Evolutionary conservation across 208 protist species (phyloP).

Genomic region (Vickermania spadyakhi): DNA sequence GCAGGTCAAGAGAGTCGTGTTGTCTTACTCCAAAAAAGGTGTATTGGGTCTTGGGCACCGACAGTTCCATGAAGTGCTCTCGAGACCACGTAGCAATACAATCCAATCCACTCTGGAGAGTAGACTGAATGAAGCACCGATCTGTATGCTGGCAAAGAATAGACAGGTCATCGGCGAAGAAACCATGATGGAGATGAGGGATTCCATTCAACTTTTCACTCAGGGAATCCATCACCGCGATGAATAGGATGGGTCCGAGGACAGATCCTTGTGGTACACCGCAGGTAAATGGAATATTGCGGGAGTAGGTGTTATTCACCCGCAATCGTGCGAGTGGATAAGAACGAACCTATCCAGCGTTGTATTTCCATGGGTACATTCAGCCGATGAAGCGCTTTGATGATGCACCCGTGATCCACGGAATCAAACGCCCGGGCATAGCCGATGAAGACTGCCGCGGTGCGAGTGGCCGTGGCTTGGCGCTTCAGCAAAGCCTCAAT

Average conservation of each 20-base stretch:
- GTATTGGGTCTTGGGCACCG: not conserved
- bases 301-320: conserved; percentile 6
- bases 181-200: too few relatives aligned
- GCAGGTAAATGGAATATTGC: conserved; percentile 1
- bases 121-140: too few relatives aligned
- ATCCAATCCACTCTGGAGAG: too few relatives aligned
- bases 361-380: conserved; percentile 2
- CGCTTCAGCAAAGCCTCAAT: too few relatives aligned
- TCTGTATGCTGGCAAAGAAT: too few relatives aligned
- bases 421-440: conserved; percentile 25
- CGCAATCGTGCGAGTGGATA: conserved; percentile 4
- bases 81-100: not conserved
- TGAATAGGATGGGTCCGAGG: too few relatives aligned
- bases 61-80: not conserved
- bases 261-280: too few relatives aligned
- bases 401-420: too few relatives aligned
- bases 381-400: conserved; percentile 1
- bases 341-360: conserved; percentile 12
- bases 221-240: too few relatives aligned
- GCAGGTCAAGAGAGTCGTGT: not conserved
- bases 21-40: not conserved
- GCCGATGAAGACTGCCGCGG: conserved; percentile 22
- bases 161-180: conserved; percentile 24
- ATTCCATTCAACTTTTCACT: too few relatives aligned
- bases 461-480: too few relatives aligned